phyloP scores from a whole-genome alignment of 2,329 filamentous ascomycete species.

The Bisporella sp. region DNA sequence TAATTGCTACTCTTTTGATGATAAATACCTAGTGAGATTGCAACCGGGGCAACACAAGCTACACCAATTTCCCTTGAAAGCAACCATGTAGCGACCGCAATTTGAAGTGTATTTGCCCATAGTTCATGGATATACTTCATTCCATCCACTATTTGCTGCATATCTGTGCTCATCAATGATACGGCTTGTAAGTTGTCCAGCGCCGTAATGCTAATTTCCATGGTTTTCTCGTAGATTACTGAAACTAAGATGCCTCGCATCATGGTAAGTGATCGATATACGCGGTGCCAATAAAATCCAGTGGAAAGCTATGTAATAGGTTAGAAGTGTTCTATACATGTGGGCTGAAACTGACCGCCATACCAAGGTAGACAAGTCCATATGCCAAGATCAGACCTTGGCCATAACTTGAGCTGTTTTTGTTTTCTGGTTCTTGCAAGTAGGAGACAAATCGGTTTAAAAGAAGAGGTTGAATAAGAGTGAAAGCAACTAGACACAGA shows the following conservation, averaged over 20 bases:
- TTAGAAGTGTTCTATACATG: not conserved
- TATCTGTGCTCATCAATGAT: conserved; percentile 22
- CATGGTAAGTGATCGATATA: conserved; percentile 6
- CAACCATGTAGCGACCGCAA: not conserved
- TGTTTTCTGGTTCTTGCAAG: conserved; percentile 12
- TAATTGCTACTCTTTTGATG: no score
- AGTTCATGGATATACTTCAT: not conserved
- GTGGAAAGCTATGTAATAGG: not conserved
- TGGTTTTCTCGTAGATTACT: conserved; percentile 41
- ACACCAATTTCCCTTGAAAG: not conserved
- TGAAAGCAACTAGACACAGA: conserved; percentile 13
- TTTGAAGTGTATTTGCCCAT: not conserved
- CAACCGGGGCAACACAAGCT: not conserved
- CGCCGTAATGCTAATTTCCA: conserved; percentile 21
- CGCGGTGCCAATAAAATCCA: conserved; percentile 1
- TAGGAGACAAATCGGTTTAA: conserved; percentile 10
- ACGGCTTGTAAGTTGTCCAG: conserved; percentile 10
- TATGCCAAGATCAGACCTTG: conserved; percentile 16
- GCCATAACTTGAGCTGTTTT: not conserved
- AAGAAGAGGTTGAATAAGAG: conserved; percentile 15
- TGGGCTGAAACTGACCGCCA: conserved; percentile 4
- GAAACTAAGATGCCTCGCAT: conserved; percentile 35
- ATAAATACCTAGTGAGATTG: not conserved
- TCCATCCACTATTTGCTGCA: conserved; percentile 10
- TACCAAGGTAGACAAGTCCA: conserved; percentile 13